These are phyloP conservation scores for Dionaea muscipula DNA, from an alignment of 179 eudicot species.

Conservation along the genomic window DNA sequence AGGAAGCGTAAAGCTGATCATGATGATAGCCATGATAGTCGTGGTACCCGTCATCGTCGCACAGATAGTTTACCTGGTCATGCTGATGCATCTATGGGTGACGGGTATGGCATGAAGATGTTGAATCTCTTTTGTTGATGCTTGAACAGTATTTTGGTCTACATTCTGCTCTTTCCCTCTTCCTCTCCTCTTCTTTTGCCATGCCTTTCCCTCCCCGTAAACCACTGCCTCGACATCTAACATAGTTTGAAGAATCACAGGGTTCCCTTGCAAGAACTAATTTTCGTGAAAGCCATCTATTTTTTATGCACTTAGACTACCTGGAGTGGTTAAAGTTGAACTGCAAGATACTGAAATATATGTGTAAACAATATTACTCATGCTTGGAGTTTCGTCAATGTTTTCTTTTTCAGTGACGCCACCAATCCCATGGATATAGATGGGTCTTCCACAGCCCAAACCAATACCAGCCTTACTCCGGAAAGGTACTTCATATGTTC, in stretches of 20 bases:
- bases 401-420: constrained; percentile 20
- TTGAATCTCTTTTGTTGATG: background rate
- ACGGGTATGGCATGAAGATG: constrained; percentile 33
- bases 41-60: constrained; percentile 17
- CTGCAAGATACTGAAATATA: no score
- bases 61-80: constrained; percentile 16
- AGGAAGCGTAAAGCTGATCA: constrained; percentile 57
- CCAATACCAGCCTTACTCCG: constrained; percentile 25
- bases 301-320: no score
- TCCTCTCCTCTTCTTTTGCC: background rate
- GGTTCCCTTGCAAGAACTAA: no score
- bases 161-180: background rate
- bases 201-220: no score
- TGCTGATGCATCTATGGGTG: constrained; percentile 25
- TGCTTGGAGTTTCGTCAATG: background rate
- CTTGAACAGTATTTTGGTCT: background rate
- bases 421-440: constrained; percentile 81
- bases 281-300: no score
- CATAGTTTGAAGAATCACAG: no score
- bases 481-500: constrained; percentile 43
- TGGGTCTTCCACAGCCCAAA: constrained; percentile 46
- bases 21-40: constrained; percentile 30
- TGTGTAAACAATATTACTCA: background rate
- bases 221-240: no score
- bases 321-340: no score